These are phyloP conservation scores for Septoria petroselini DNA, from an alignment of 2,329 filamentous ascomycete species.

Conservation along the genomic window DNA sequence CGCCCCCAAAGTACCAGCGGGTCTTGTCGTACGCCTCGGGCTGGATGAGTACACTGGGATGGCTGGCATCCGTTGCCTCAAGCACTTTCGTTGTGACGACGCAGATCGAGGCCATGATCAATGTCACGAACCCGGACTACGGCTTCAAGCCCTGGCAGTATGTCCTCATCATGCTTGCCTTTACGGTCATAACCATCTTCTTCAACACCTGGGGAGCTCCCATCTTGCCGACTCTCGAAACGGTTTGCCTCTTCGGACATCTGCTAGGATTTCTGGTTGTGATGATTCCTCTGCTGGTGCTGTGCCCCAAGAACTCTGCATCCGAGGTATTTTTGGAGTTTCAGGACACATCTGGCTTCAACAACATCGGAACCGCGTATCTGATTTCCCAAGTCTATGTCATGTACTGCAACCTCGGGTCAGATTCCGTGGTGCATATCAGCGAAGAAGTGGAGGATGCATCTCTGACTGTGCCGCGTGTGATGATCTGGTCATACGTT, in stretches of 20 bases:
- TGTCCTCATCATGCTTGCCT: slow-evolving; percentile 34
- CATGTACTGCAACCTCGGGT: slow-evolving; percentile 26
- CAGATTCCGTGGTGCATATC: slow-evolving; percentile 35
- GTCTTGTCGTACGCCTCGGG: slow-evolving; percentile 27
- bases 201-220: slow-evolving; percentile 36
- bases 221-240: slow-evolving; percentile 41
- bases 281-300: slow-evolving; percentile 33
- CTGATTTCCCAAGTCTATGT: slow-evolving; percentile 30
- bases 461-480: slow-evolving; percentile 32
- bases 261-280: slow-evolving; percentile 35
- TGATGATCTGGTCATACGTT: slow-evolving; percentile 32
- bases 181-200: slow-evolving; percentile 39
- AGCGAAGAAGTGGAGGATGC: slow-evolving; percentile 38
- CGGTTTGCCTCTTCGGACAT: slow-evolving; percentile 34
- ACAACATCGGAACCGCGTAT: slow-evolving; percentile 32
- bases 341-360: slow-evolving; percentile 32
- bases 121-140: slow-evolving; percentile 35
- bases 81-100: slow-evolving; percentile 39
- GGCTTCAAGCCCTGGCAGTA: slow-evolving; percentile 32
- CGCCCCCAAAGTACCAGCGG: slow-evolving; percentile 36
- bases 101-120: slow-evolving; percentile 40
- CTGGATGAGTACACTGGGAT: slow-evolving; percentile 27
- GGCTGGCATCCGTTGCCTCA: slow-evolving; percentile 36
- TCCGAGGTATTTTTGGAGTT: slow-evolving; percentile 35
- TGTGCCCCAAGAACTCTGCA: slow-evolving; percentile 35